Evolutionary conservation across 805 yeast genomes (phyloP), one percentile per base, ranked within the genome.

Genomic region (Ascoidea rubescens): DNA sequence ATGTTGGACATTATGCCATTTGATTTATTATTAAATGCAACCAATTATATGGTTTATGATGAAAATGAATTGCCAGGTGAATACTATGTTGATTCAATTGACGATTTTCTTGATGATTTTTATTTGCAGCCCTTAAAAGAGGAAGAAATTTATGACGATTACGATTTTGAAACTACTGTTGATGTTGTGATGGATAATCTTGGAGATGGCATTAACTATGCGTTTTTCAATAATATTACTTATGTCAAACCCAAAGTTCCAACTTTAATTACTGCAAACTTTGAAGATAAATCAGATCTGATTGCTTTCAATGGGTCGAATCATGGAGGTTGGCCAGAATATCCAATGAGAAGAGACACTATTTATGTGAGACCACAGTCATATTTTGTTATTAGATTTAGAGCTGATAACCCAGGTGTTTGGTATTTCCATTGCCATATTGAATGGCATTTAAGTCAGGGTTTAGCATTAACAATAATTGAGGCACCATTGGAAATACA

Each of bases 341-440:
- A 73, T 60, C 98, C 99, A 56, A 77, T 86, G 81, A 70, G 78
- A 54, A 82, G 99, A 72, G 99, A 93, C 66, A 79, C 85, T 7
- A 70, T 84, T 8, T 83, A 80, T 60, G 87, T 86, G 48, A 77
- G 80, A 64, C 89, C 95, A 31, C 86, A 86, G 64, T 89, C 96
- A 1, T 82, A 87, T 71, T 76, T 89, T 62, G 90, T 87, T 37
- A 63, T 91, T 56, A 79, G 98, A 65, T 91, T 89, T 75, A 79
- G 77, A 63, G 95, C 98, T 51, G 82, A 85, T 65, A 93, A 93
- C 67, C 99, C 98, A 37, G 99, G 99, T 72, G 90, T 90, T 47
- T 91, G 98, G 99, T 79, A 82, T 67, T 93, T 93, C 95, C 99
- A 91, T 72, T 91, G 99, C 70, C 99, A 91, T 67, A 85, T 93